These are phyloP conservation scores for Murraya paniculata DNA, from an alignment of 345 rosid genomes.

Conservation along the genomic window DNA sequence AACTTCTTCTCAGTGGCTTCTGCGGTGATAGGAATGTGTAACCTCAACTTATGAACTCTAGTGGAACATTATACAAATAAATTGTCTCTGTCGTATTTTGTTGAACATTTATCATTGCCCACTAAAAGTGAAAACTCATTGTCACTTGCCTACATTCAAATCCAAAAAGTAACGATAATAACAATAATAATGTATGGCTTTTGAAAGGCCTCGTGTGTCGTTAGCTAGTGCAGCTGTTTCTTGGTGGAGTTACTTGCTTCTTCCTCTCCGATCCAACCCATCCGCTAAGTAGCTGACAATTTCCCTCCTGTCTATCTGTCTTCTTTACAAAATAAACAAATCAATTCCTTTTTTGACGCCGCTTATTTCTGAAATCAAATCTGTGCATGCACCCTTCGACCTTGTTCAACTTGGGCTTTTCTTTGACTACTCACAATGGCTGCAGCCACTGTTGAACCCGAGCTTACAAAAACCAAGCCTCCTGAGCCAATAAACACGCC, in stretches of 20 bases:
- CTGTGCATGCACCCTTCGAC: constrained; percentile 31
- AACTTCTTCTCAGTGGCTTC: not conserved
- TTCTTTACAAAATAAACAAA: not conserved
- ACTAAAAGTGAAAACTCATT: not conserved
- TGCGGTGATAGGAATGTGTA: no score
- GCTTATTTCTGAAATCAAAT: constrained; percentile 1
- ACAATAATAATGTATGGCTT: not conserved
- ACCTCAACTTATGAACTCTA: not conserved
- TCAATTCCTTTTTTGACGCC: not conserved
- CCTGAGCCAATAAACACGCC: constrained; percentile 62
- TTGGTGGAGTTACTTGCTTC: constrained; percentile 2
- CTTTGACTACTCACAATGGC: constrained; percentile 18
- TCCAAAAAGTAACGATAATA: not conserved
- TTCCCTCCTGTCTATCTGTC: not conserved
- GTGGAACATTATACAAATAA: constrained; percentile 1
- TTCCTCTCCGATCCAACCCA: not conserved
- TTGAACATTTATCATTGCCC: not conserved
- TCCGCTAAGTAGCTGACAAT: not conserved
- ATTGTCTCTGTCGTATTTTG: constrained; percentile 6
- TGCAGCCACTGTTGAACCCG: constrained; percentile 36
- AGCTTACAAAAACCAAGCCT: constrained; percentile 33
- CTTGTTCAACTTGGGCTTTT: constrained; percentile 19
- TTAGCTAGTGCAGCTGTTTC: constrained; percentile 16
- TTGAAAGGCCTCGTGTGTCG: not conserved
- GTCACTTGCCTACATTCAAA: not conserved